Percentiles rank a stretch among this genome's conserved stretches.
Conservation (phyloP, 495 filamentous ascomycete species). For the Lepidopterella palustris region DNA sequence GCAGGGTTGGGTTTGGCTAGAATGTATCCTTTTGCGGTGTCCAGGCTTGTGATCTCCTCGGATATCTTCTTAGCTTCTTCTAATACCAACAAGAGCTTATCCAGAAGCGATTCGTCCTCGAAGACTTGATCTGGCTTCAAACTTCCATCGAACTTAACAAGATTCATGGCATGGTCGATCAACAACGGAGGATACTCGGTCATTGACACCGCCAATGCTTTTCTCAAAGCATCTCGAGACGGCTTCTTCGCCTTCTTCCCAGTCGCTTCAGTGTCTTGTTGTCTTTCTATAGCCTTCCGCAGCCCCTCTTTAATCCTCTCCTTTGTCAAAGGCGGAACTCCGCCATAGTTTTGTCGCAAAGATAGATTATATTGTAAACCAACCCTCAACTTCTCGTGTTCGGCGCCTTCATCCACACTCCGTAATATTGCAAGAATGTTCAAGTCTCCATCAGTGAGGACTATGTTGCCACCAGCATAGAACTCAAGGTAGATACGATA, state of each 20-base stretch:
- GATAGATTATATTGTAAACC: slow-evolving; percentile 74
- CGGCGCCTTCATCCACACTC: slow-evolving; percentile 69
- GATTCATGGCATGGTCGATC: slow-evolving; percentile 75
- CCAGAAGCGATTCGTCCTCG: slow-evolving; percentile 54
- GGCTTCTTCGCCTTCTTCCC: slow-evolving; percentile 73
- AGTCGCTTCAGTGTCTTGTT: slow-evolving; percentile 42
- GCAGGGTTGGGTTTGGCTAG: slow-evolving; percentile 58
- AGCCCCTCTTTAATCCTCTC: slow-evolving; percentile 65
- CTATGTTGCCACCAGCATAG: slow-evolving; percentile 91
- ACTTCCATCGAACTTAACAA: slow-evolving; percentile 58
- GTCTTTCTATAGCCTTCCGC: slow-evolving; percentile 53
- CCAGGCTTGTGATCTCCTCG: slow-evolving; percentile 51
- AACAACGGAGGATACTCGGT: slow-evolving; percentile 81
- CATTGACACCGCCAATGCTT: slow-evolving; percentile 71
- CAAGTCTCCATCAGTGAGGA: slow-evolving; percentile 75
- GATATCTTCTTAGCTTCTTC: slow-evolving; percentile 60
- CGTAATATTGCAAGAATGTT: slow-evolving; percentile 73
- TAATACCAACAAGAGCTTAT: slow-evolving; percentile 57
- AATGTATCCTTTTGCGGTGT: slow-evolving; percentile 71
- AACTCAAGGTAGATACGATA: slow-evolving; percentile 90
- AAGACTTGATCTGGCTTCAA: slow-evolving; percentile 62
- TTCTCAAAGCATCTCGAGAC: slow-evolving; percentile 63
- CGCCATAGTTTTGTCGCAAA: slow-evolving; percentile 72
- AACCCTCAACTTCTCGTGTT: slow-evolving; percentile 63
- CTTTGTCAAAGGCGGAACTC: slow-evolving; percentile 64